phyloP scores from a whole-genome alignment of 1,139 yeast species.

The Taphrina sp. region DNA sequence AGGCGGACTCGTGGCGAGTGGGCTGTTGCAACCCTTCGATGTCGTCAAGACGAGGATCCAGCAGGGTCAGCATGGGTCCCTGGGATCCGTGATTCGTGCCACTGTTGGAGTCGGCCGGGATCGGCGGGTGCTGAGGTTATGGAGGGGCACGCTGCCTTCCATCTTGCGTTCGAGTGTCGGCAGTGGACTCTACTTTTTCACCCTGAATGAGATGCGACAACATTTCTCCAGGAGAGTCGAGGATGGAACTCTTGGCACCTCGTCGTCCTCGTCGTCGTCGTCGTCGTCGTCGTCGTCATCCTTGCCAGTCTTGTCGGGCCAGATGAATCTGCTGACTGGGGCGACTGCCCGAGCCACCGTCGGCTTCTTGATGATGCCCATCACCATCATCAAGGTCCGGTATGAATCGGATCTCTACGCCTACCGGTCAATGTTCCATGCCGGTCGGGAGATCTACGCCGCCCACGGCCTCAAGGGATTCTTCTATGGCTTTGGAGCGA shows the following conservation, averaged over 20 bases:
- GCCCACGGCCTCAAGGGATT: slow-evolving; percentile 63
- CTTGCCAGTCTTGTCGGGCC: slow-evolving; percentile 50
- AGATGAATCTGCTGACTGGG: slow-evolving; percentile 73
- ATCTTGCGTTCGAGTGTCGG: slow-evolving; percentile 88
- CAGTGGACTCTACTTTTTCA: slow-evolving; percentile 77
- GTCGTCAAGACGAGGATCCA: slow-evolving; percentile 85
- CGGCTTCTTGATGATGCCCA: slow-evolving; percentile 92
- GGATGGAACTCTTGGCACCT: too few species aligned
- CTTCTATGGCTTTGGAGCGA: slow-evolving; percentile 82
- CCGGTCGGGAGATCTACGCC: slow-evolving; percentile 57
- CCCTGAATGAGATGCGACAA: slow-evolving; percentile 50
- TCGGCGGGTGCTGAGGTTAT: slow-evolving; percentile 52
- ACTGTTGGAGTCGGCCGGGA: slow-evolving; percentile 58
- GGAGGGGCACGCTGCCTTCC: slow-evolving; percentile 77
- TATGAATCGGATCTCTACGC: slow-evolving; percentile 59
- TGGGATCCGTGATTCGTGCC: slow-evolving; percentile 85
- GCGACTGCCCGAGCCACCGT: slow-evolving; percentile 75
- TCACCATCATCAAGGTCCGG: slow-evolving; percentile 89
- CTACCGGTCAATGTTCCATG: slow-evolving; percentile 65
- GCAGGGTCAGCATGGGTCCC: slow-evolving; percentile 67
- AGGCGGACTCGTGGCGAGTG: slow-evolving; percentile 83
- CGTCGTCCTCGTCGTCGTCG: slow-evolving; percentile 6
- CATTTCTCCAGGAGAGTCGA: slow-evolving; percentile 40
- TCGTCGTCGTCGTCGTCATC: neutral
- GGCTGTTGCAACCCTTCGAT: slow-evolving; percentile 84